Conservation (phyloP, 768 basidiomycete species). For the Pulveroboletus sp. region DNA sequence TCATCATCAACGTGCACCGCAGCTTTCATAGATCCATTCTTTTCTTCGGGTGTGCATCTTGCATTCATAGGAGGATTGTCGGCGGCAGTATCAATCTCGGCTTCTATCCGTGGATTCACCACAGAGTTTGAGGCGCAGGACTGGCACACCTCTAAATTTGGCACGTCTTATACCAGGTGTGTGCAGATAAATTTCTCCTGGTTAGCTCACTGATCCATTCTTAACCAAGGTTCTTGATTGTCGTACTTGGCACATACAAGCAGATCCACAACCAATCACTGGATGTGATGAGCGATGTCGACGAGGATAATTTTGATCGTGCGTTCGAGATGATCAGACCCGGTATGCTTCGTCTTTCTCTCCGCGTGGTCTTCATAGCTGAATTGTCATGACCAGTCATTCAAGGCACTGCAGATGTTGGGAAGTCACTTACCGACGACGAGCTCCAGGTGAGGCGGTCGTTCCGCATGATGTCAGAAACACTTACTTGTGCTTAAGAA, state of each 20-base stretch:
- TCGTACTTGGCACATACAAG: conserved; percentile 7
- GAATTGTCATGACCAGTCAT: background rate
- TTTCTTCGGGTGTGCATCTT: conserved; percentile 8
- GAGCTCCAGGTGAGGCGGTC: conserved; percentile 1
- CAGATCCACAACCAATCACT: conserved; percentile 7
- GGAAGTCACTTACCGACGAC: conserved; percentile 3
- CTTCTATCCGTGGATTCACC: background rate
- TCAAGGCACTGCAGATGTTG: conserved; percentile 3
- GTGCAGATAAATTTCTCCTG: background rate
- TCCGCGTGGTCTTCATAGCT: background rate
- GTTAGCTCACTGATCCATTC: background rate
- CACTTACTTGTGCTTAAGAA: background rate
- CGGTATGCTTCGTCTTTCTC: background rate
- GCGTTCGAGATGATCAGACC: conserved; percentile 9
- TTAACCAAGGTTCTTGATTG: conserved; percentile 3
- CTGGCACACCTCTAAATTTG: conserved; percentile 11
- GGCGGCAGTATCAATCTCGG: conserved; percentile 5
- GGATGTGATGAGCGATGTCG: background rate
- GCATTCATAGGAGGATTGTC: conserved; percentile 8
- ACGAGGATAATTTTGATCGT: conserved; percentile 10
- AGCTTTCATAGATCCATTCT: conserved; percentile 14
- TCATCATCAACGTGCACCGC: background rate
- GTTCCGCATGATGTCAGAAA: background rate
- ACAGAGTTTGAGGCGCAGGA: conserved; percentile 5
- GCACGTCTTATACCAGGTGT: conserved; percentile 5